Conservation (phyloP, 2,329 filamentous ascomycete genomes). For the Botrytis fabae region DNA sequence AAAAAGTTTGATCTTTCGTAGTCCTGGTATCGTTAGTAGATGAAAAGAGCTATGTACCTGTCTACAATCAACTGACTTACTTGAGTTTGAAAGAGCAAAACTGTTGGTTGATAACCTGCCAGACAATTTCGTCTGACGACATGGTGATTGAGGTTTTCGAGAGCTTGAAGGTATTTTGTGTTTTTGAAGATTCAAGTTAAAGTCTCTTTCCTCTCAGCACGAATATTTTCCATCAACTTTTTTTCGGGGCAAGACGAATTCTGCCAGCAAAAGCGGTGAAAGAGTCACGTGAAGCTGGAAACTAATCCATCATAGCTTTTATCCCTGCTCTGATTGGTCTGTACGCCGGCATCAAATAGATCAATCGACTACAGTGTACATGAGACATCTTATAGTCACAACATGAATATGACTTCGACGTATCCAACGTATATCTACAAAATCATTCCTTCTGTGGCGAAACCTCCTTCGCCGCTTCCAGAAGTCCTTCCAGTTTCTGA, state of each 20-base stretch:
- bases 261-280: not conserved
- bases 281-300: not conserved
- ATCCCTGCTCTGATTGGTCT: slow-evolving; percentile 4
- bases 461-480: slow-evolving; percentile 34
- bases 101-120: slow-evolving; percentile 94
- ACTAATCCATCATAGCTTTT: not conserved
- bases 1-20: slow-evolving; percentile 88
- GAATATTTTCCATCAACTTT: slow-evolving; percentile 23
- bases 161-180: slow-evolving; percentile 1
- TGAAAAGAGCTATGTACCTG: slow-evolving; percentile 37
- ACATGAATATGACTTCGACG: slow-evolving; percentile 27
- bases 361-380: not conserved
- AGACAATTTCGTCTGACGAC: slow-evolving; percentile 95
- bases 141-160: slow-evolving; percentile 48
- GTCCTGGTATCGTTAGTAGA: slow-evolving; percentile 52
- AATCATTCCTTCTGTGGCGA: slow-evolving; percentile 34
- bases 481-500: slow-evolving; percentile 34
- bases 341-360: not conserved
- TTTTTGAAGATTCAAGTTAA: not conserved
- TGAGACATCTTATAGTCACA: not conserved
- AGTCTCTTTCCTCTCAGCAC: not conserved
- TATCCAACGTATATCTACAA: slow-evolving; percentile 40
- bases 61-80: slow-evolving; percentile 47
- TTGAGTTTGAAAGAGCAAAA: slow-evolving; percentile 96
- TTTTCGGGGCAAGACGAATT: slow-evolving; percentile 17